Evolutionary conservation across 768 basidiomycete species (phyloP).

Genomic region (Scleroderma citrinum): DNA sequence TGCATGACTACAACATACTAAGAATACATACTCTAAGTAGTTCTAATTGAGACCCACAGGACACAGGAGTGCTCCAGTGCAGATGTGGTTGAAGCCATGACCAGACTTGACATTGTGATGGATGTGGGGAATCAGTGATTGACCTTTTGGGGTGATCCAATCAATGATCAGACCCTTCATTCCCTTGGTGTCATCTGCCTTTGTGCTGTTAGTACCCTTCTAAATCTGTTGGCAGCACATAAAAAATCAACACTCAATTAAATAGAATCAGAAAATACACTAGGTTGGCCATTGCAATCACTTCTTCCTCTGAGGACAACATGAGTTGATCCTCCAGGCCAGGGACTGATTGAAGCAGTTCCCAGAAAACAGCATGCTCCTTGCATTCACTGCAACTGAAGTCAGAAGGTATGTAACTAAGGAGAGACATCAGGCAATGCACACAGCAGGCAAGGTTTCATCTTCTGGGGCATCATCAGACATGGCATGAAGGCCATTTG

Average conservation of each 20-base stretch:
- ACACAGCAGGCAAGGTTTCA: background rate
- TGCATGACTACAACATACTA: too few relatives aligned
- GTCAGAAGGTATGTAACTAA: background rate
- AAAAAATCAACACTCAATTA: background rate
- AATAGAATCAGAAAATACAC: constrained; percentile 2
- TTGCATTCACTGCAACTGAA: background rate
- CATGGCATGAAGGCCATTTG: background rate
- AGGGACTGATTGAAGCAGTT: constrained; percentile 9
- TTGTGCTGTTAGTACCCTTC: constrained; percentile 17
- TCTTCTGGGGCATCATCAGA: background rate
- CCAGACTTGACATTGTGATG: constrained; percentile 9
- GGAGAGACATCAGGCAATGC: background rate
- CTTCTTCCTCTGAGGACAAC: constrained; percentile 9
- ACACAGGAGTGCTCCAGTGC: constrained; percentile 17
- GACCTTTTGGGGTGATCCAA: constrained; percentile 20
- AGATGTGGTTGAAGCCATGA: constrained; percentile 13
- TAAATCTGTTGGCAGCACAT: constrained; percentile 13
- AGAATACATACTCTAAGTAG: constrained; percentile 8
- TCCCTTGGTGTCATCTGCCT: constrained; percentile 10
- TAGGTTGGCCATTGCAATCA: constrained; percentile 10
- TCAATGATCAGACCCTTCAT: constrained; percentile 18
- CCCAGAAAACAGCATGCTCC: constrained; percentile 3
- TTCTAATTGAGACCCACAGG: constrained; percentile 18
- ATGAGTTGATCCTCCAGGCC: constrained; percentile 12
- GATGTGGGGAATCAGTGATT: constrained; percentile 5